A percentile compares a stretch with the other conserved stretches of the same genome.
Conservation (phyloP, 169 alveolate species). For the Cyclospora cayetanensis region DNA sequence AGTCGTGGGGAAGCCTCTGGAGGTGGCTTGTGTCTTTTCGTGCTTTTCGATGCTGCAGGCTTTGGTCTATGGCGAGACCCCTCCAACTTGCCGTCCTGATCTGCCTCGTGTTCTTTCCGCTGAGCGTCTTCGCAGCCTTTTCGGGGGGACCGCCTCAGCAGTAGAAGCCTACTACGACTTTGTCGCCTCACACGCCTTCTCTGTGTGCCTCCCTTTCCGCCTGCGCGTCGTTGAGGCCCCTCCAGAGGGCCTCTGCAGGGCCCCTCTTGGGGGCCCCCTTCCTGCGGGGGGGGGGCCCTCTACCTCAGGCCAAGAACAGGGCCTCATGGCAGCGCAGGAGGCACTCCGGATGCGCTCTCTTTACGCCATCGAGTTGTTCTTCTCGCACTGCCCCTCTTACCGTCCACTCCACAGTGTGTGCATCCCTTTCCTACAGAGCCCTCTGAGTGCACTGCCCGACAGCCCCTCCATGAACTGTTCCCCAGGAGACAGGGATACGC, state of each 20-base stretch:
- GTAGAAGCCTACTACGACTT: constrained; percentile 10
- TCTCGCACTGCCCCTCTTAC: constrained; percentile 18
- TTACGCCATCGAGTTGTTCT: constrained; percentile 47
- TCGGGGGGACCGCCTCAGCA: background rate
- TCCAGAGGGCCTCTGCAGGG: background rate
- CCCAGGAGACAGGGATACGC: background rate
- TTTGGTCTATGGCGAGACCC: background rate
- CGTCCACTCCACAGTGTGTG: constrained; percentile 49
- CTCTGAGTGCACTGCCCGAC: background rate
- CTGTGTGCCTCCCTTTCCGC: constrained; percentile 49
- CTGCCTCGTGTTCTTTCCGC: background rate
- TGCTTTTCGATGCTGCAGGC: constrained; percentile 9
- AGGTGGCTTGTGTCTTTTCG: too few species aligned
- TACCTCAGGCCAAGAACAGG: too few species aligned
- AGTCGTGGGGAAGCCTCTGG: too few species aligned
- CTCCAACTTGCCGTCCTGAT: background rate
- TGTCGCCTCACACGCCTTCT: constrained; percentile 38
- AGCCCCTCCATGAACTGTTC: background rate
- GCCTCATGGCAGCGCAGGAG: too few species aligned
- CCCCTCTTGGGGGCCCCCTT: background rate
- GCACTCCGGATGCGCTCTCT: background rate
- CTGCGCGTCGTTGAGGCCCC: background rate
- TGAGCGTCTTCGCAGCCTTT: background rate
- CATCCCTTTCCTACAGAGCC: constrained; percentile 48
- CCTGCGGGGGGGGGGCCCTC: background rate